These are phyloP conservation scores for Cerrena zonata DNA, from an alignment of 1,284 basidiomycete species.

Conservation along the genomic window DNA sequence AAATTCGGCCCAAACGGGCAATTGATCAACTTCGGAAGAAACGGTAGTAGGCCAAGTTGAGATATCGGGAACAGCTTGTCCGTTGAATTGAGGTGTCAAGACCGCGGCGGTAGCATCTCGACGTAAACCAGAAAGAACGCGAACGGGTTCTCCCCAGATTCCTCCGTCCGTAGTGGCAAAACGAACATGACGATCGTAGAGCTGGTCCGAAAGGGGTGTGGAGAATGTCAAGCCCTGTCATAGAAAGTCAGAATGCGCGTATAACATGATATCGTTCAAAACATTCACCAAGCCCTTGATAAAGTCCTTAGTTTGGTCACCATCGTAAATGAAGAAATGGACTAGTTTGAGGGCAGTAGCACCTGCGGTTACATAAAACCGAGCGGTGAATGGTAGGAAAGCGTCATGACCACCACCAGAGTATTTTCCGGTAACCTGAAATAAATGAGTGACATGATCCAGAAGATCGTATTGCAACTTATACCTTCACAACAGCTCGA, in stretches of 20 bases:
- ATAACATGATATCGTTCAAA: not conserved
- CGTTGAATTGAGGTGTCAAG: conserved; percentile 36
- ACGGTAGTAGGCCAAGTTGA: conserved; percentile 36
- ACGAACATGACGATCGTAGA: conserved; percentile 36
- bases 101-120: conserved; percentile 37
- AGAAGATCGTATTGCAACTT: not conserved
- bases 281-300: conserved; percentile 34
- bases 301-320: conserved; percentile 37
- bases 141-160: conserved; percentile 23
- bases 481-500: conserved; percentile 37
- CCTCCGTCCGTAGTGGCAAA: conserved; percentile 23
- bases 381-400: conserved; percentile 35
- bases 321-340: conserved; percentile 40
- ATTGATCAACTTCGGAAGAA: conserved; percentile 27
- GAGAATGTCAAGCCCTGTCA: conserved; percentile 31
- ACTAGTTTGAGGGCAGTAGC: conserved; percentile 32
- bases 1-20: conserved; percentile 35
- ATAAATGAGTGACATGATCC: not conserved
- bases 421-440: conserved; percentile 36
- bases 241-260: not conserved
- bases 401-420: conserved; percentile 30
- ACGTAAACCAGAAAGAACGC: conserved; percentile 35
- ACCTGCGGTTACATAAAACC: conserved; percentile 36
- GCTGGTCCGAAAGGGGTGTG: conserved; percentile 33
- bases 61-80: conserved; percentile 30